phyloP scores from a whole-genome alignment of 2,329 filamentous ascomycete species.

The Fusarium ambrosium region DNA sequence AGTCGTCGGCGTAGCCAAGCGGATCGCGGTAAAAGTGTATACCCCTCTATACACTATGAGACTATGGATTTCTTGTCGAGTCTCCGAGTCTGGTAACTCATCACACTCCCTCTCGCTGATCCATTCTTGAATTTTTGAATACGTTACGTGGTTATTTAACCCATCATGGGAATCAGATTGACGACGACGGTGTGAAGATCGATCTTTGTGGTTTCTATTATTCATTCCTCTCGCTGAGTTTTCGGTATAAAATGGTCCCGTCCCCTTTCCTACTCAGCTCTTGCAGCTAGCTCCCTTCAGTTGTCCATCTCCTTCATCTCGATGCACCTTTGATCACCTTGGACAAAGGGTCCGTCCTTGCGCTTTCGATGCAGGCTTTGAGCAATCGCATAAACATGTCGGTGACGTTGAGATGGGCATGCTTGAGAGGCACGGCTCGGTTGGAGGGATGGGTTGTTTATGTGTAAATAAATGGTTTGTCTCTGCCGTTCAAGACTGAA shows the following conservation, averaged over 20 bases:
- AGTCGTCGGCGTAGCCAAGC: slow-evolving; percentile 4
- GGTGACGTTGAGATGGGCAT: slow-evolving; percentile 2
- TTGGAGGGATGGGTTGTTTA: slow-evolving; percentile 23
- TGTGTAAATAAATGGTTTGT: slow-evolving; percentile 26
- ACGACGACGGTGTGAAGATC: slow-evolving; percentile 19
- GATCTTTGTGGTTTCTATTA: slow-evolving; percentile 44
- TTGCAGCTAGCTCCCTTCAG: slow-evolving; percentile 24
- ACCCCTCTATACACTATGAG: neutral
- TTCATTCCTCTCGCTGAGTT: slow-evolving; percentile 39
- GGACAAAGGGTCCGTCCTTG: neutral
- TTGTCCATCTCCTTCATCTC: slow-evolving; percentile 25
- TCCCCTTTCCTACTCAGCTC: slow-evolving; percentile 34
- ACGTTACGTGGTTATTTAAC: neutral
- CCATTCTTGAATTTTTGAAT: neutral
- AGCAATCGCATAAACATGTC: neutral
- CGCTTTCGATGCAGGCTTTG: neutral
- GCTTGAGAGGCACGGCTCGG: slow-evolving; percentile 18
- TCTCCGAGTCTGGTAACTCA: neutral
- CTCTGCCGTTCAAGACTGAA: neutral
- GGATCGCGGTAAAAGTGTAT: neutral
- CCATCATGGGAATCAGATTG: neutral
- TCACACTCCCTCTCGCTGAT: neutral
- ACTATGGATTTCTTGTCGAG: neutral
- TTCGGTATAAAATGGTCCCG: slow-evolving; percentile 34
- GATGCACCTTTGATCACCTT: slow-evolving; percentile 16